These are phyloP conservation scores for Excoecaria cochinchinensis DNA, from an alignment of 345 rosid species.

Conservation along the genomic window DNA sequence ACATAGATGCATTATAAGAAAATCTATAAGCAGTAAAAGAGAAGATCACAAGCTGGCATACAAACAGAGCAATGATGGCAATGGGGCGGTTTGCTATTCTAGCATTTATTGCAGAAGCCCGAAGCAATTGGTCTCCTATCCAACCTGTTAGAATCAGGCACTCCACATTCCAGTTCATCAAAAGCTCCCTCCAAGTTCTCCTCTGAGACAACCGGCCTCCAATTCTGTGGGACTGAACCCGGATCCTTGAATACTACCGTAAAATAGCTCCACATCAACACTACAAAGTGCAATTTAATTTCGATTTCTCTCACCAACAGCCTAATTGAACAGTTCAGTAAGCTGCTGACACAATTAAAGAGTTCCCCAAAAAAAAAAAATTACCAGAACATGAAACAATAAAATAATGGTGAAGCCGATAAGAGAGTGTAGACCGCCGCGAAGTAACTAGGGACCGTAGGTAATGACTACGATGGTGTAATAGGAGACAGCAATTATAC, in stretches of 20 bases:
- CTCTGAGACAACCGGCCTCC: conserved; percentile 46
- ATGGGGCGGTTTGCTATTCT: conserved; percentile 82
- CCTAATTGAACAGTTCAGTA: not conserved
- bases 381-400: conserved; percentile 67
- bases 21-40: not conserved
- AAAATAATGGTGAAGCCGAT: conserved; percentile 42
- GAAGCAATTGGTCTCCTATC: conserved; percentile 42
- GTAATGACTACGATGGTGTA: conserved; percentile 66
- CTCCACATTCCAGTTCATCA: conserved; percentile 17
- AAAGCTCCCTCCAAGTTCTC: no score
- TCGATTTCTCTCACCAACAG: not conserved
- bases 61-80: conserved; percentile 97
- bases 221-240: conserved; percentile 75
- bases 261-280: conserved; percentile 77
- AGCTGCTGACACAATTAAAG: not conserved
- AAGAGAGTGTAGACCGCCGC: conserved; percentile 41
- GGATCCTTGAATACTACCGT: conserved; percentile 71
- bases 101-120: conserved; percentile 60
- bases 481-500: conserved; percentile 63
- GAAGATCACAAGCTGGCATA: conserved; percentile 33
- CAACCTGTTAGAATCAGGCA: conserved; percentile 22
- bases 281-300: conserved; percentile 49
- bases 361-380: not conserved
- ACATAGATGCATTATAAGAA: not conserved
- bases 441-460: conserved; percentile 54